These are phyloP conservation scores for Brasenia schreberi DNA, from an alignment of 164 flowering plant genomes.

Conservation along the genomic window DNA sequence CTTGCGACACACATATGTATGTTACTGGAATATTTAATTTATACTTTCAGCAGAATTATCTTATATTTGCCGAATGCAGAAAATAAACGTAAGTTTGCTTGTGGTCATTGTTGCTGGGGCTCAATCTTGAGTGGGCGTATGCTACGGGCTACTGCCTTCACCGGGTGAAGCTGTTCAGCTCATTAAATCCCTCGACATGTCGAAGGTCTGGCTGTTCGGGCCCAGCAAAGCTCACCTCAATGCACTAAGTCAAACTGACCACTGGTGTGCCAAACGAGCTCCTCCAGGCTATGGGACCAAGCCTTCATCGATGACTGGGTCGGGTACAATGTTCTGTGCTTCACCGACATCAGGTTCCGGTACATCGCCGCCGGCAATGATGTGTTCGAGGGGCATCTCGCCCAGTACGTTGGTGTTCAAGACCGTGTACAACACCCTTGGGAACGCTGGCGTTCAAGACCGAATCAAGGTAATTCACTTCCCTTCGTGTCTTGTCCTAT, in stretches of 20 bases:
- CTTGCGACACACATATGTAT: too few species aligned
- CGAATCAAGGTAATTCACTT: slow-evolving; percentile 11
- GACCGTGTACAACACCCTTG: slow-evolving; percentile 6
- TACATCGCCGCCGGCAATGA: slow-evolving; percentile 12
- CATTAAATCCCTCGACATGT: too few species aligned
- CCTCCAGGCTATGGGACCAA: background rate
- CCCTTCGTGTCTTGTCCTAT: too few species aligned
- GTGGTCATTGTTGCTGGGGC: background rate
- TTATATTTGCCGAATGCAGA: too few species aligned
- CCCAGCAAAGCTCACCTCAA: background rate
- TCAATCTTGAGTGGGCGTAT: background rate
- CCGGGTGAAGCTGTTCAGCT: background rate
- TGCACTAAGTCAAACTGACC: slow-evolving; percentile 5
- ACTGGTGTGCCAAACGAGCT: slow-evolving; percentile 4
- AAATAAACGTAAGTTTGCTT: background rate
- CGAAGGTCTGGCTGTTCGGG: too few species aligned
- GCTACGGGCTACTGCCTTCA: background rate
- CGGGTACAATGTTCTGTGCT: background rate
- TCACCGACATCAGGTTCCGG: slow-evolving; percentile 1
- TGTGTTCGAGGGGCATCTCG: slow-evolving; percentile 7
- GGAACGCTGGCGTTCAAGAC: background rate
- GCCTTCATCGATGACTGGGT: slow-evolving; percentile 3
- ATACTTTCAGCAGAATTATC: too few species aligned
- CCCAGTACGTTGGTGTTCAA: slow-evolving; percentile 8
- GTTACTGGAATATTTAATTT: too few species aligned